Evolutionary conservation across 2,329 filamentous ascomycete species (phyloP).

Genomic region (Erysiphe pulchra): DNA sequence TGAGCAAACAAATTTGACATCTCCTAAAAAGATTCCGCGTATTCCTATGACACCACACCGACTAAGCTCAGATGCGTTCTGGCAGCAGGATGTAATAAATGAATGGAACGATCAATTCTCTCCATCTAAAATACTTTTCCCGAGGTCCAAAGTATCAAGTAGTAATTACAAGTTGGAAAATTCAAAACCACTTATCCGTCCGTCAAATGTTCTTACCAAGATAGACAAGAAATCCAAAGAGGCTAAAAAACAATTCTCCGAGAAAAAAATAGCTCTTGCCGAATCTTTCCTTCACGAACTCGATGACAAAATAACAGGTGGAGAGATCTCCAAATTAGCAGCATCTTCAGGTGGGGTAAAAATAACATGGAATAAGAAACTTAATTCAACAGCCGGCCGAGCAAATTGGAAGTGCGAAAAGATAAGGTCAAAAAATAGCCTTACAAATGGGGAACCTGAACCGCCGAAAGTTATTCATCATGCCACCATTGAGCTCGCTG

Average conservation of each 20-base stretch:
- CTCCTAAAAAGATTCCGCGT: constrained; percentile 11
- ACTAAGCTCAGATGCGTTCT: constrained; percentile 30
- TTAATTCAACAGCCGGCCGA: constrained; percentile 54
- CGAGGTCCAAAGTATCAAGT: constrained; percentile 4
- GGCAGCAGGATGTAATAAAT: constrained; percentile 30
- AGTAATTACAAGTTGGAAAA: constrained; percentile 1
- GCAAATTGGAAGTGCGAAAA: constrained; percentile 46
- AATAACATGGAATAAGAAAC: constrained; percentile 50
- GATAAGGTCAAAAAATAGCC: constrained; percentile 13
- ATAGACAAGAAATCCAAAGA: constrained; percentile 15
- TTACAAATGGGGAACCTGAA: not conserved
- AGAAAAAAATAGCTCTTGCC: constrained; percentile 34
- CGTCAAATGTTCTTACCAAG: constrained; percentile 13
- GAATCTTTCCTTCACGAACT: constrained; percentile 38
- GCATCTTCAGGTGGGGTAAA: constrained; percentile 41
- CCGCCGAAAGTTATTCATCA: constrained; percentile 22
- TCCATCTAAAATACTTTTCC: constrained; percentile 17
- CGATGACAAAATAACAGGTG: constrained; percentile 35
- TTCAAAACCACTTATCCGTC: not conserved
- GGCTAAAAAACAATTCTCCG: constrained; percentile 34
- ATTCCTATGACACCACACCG: constrained; percentile 29
- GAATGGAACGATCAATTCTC: constrained; percentile 39
- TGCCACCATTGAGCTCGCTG: constrained; percentile 65
- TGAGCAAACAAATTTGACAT: constrained; percentile 3
- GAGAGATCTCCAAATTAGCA: constrained; percentile 31